These are phyloP conservation scores for Cryptosporidium muris DNA, from an alignment of 169 alveolate species.

Conservation along the genomic window DNA sequence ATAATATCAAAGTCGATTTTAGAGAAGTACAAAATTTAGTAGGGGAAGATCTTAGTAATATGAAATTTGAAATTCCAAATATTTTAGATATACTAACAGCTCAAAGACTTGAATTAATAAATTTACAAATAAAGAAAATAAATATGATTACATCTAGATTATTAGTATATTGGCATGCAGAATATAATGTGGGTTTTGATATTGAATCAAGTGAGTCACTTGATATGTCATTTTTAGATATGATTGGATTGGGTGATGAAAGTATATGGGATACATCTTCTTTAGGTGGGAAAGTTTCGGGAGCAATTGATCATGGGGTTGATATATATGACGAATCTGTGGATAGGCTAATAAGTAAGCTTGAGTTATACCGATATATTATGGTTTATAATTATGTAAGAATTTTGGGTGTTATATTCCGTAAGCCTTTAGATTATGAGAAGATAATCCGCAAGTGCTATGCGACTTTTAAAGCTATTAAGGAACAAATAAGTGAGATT, in stretches of 20 bases:
- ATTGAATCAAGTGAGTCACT: constrained; percentile 8
- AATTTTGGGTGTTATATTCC: constrained; percentile 34
- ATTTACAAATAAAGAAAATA: constrained; percentile 12
- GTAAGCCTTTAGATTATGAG: constrained; percentile 23
- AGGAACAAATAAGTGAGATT: constrained; percentile 4
- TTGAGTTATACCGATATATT: constrained; percentile 26
- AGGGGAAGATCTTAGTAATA: too few species aligned
- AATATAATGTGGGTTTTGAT: constrained; percentile 38
- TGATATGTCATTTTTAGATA: constrained; percentile 45
- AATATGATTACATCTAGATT: constrained; percentile 3
- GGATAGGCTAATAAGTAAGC: constrained; percentile 8
- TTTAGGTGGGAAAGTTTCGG: constrained; percentile 29
- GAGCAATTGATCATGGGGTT: constrained; percentile 14
- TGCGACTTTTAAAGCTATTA: constrained; percentile 8
- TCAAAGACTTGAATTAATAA: not conserved
- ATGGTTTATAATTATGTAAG: constrained; percentile 23
- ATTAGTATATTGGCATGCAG: constrained; percentile 48
- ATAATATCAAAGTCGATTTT: too few species aligned
- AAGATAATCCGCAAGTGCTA: constrained; percentile 23
- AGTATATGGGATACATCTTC: constrained; percentile 14
- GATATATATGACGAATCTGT: not conserved
- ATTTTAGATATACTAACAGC: too few species aligned
- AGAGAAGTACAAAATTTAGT: too few species aligned
- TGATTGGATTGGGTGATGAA: constrained; percentile 61
- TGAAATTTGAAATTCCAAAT: too few species aligned